Evolutionary conservation across 2,329 filamentous ascomycete genomes (phyloP).

Genomic region (Blastomyces percursus): DNA sequence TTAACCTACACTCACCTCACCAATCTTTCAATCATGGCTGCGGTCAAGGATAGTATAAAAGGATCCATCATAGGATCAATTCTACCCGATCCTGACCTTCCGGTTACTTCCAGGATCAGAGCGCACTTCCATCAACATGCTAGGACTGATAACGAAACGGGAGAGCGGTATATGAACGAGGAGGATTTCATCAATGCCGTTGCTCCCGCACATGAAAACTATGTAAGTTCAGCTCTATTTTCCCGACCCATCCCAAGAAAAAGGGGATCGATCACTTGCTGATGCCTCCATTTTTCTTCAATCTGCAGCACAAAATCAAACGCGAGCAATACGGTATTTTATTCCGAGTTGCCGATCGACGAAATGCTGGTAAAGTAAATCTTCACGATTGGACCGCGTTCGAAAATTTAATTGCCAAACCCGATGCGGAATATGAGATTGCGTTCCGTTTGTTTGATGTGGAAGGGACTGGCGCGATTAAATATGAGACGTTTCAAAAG

Average conservation of each 20-base stretch:
- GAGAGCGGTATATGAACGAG: slow-evolving; percentile 67
- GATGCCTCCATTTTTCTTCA: background rate
- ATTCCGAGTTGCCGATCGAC: slow-evolving; percentile 80
- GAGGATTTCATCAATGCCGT: slow-evolving; percentile 88
- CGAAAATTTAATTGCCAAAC: slow-evolving; percentile 84
- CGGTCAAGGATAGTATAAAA: slow-evolving; percentile 61
- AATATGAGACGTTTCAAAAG: slow-evolving; percentile 76
- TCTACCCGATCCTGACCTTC: slow-evolving; percentile 46
- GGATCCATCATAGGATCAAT: slow-evolving; percentile 60
- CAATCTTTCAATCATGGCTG: slow-evolving; percentile 28
- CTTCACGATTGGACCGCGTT: slow-evolving; percentile 85
- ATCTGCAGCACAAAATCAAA: slow-evolving; percentile 82
- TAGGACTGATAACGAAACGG: slow-evolving; percentile 59
- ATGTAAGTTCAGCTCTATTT: slow-evolving; percentile 50
- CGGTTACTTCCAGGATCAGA: slow-evolving; percentile 56
- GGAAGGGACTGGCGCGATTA: slow-evolving; percentile 70
- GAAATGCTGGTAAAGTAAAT: slow-evolving; percentile 59
- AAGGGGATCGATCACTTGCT: background rate
- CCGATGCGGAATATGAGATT: slow-evolving; percentile 97
- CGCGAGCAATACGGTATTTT: slow-evolving; percentile 91
- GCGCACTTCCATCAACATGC: slow-evolving; percentile 67
- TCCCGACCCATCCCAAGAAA: background rate
- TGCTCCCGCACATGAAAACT: slow-evolving; percentile 77
- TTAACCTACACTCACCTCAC: background rate
- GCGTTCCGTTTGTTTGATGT: slow-evolving; percentile 94